Conservation (phyloP, 352 stramenopile species). For the Thraustochytrium sp. region DNA sequence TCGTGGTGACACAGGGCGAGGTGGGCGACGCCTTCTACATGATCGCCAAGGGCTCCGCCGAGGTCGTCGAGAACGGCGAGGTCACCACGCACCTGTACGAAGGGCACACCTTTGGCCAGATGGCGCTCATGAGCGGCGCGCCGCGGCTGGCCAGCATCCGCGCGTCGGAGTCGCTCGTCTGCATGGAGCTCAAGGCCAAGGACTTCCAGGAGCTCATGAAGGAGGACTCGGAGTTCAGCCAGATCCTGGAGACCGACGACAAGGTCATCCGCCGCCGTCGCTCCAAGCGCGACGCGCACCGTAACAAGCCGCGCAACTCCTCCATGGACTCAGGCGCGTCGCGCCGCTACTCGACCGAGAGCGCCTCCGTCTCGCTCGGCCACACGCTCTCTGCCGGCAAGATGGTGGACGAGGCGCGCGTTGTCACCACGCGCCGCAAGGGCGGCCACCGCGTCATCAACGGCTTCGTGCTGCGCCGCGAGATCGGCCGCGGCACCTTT, state of each 20-base stretch:
- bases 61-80: constrained; percentile 65
- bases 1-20: constrained; percentile 75
- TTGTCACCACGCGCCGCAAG: not conserved
- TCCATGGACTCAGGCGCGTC: not conserved
- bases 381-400: not conserved
- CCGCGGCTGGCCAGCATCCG: constrained; percentile 53
- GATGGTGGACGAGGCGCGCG: not conserved
- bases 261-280: constrained; percentile 27
- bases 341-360: not conserved
- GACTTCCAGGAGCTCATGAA: constrained; percentile 46
- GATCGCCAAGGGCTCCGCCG: constrained; percentile 75
- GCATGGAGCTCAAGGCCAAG: constrained; percentile 43
- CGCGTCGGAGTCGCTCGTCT: not conserved
- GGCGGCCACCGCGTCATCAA: constrained; percentile 44
- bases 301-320: constrained; percentile 2
- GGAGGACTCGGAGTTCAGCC: constrained; percentile 43
- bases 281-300: constrained; percentile 19
- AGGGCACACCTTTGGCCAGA: constrained; percentile 62
- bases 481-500: constrained; percentile 46
- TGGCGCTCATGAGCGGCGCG: constrained; percentile 58
- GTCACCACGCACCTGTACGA: constrained; percentile 67
- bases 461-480: constrained; percentile 40
- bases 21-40: constrained; percentile 76
- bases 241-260: constrained; percentile 31
- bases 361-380: not conserved